Conservation (phyloP, 345 rosid genomes). For the Salix arbutifolia region DNA sequence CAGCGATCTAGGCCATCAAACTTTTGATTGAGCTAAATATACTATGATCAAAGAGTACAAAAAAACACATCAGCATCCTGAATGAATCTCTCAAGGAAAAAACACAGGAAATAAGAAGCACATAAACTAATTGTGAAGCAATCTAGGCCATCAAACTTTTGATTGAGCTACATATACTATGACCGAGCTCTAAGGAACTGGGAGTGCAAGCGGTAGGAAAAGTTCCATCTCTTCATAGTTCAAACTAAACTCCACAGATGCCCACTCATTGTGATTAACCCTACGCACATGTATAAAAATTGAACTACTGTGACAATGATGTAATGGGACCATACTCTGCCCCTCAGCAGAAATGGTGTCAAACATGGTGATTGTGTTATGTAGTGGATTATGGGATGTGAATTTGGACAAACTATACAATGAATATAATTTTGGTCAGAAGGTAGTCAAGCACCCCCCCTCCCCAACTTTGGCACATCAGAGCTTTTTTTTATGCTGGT, state of each 20-base stretch:
- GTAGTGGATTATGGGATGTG: neutral
- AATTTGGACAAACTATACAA: neutral
- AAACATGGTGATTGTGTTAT: neutral
- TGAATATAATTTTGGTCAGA: neutral
- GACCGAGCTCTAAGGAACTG: neutral
- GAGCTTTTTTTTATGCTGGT: no score
- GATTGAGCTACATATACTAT: neutral
- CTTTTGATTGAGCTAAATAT: neutral
- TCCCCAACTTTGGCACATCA: neutral
- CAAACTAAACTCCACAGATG: neutral
- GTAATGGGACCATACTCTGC: neutral
- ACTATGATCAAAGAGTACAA: neutral
- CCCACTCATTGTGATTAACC: neutral
- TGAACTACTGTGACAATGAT: no score
- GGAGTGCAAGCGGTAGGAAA: neutral
- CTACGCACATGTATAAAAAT: neutral
- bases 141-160: neutral
- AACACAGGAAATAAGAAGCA: neutral
- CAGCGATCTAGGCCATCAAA: neutral
- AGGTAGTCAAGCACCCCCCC: neutral
- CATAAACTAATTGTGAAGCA: neutral
- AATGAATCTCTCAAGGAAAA: neutral
- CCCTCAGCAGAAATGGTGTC: neutral
- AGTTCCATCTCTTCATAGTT: neutral
- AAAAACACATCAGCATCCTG: neutral